Evolutionary conservation across 345 rosid species (phyloP).

Genomic region (Acer campestre): DNA sequence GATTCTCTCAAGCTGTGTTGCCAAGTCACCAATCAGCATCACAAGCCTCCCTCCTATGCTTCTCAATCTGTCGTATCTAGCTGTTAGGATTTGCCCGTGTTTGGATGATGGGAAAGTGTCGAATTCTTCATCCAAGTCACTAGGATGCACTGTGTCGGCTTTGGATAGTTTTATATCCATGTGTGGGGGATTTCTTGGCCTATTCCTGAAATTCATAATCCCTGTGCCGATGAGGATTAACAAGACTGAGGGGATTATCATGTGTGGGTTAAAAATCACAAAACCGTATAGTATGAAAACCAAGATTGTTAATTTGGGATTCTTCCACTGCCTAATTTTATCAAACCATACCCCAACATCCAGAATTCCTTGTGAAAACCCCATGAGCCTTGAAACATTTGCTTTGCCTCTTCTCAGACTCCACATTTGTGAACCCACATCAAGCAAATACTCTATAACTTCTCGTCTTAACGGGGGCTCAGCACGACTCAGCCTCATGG

Average conservation of each 20-base stretch:
- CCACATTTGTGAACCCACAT: slow-evolving; percentile 38
- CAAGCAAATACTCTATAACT: slow-evolving; percentile 57
- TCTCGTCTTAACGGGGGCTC: slow-evolving; percentile 52
- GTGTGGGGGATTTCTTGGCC: slow-evolving; percentile 52
- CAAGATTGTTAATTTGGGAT: slow-evolving; percentile 25
- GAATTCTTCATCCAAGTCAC: slow-evolving; percentile 52
- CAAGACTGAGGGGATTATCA: slow-evolving; percentile 27
- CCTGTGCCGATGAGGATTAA: slow-evolving; percentile 20
- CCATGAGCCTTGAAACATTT: slow-evolving; percentile 38
- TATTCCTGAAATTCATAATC: slow-evolving; percentile 15
- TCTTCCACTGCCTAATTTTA: slow-evolving; percentile 41
- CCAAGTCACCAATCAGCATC: slow-evolving; percentile 42
- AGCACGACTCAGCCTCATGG: slow-evolving; percentile 37
- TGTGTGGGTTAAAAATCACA: slow-evolving; percentile 22
- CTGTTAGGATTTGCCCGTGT: slow-evolving; percentile 24
- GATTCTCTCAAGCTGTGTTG: slow-evolving; percentile 43
- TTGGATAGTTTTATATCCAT: slow-evolving; percentile 44
- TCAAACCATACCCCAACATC: slow-evolving; percentile 41
- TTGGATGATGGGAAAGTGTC: slow-evolving; percentile 49
- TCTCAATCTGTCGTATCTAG: slow-evolving; percentile 51
- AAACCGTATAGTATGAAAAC: slow-evolving; percentile 18
- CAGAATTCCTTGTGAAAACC: slow-evolving; percentile 22
- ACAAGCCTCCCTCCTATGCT: slow-evolving; percentile 41
- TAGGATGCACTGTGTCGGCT: slow-evolving; percentile 24
- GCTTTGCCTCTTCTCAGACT: slow-evolving; percentile 51